Conservation (phyloP, 176 grass and related monocot species). For the Eleusine indica region DNA sequence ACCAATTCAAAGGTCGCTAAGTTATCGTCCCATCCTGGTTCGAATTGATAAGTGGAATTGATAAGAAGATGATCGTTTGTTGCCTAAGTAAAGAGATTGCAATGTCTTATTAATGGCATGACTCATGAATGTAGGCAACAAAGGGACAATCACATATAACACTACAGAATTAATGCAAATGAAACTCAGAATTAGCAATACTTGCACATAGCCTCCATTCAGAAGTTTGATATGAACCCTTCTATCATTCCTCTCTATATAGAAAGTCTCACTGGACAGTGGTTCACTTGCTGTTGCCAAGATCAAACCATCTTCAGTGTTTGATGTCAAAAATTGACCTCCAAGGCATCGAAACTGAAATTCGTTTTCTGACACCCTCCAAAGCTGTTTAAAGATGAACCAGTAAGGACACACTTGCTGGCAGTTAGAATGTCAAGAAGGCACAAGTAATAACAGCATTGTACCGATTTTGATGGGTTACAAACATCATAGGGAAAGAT, state of each 20-base stretch:
- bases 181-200: conserved; percentile 16
- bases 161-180: conserved; percentile 5
- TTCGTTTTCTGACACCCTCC: conserved; percentile 66
- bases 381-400: conserved; percentile 53
- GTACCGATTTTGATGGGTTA: conserved; percentile 3
- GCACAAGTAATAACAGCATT: background rate
- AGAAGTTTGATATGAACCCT: conserved; percentile 71
- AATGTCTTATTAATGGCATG: conserved; percentile 22
- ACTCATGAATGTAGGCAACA: conserved; percentile 3
- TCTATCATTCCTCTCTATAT: conserved; percentile 61
- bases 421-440: background rate
- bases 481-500: background rate
- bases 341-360: conserved; percentile 69
- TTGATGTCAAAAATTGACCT: conserved; percentile 75
- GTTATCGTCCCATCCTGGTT: conserved; percentile 74
- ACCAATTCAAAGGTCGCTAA: conserved; percentile 74
- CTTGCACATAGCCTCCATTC: conserved; percentile 71
- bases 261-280: conserved; percentile 55
- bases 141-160: conserved; percentile 31
- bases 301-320: conserved; percentile 49
- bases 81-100: conserved; percentile 58
- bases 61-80: conserved; percentile 61
- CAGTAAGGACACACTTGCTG: conserved; percentile 1
- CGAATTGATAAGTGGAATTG: conserved; percentile 65
- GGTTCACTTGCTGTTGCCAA: conserved; percentile 48